Evolutionary conservation across 768 basidiomycete species (phyloP).

Genomic region (Agrocybe praecox): DNA sequence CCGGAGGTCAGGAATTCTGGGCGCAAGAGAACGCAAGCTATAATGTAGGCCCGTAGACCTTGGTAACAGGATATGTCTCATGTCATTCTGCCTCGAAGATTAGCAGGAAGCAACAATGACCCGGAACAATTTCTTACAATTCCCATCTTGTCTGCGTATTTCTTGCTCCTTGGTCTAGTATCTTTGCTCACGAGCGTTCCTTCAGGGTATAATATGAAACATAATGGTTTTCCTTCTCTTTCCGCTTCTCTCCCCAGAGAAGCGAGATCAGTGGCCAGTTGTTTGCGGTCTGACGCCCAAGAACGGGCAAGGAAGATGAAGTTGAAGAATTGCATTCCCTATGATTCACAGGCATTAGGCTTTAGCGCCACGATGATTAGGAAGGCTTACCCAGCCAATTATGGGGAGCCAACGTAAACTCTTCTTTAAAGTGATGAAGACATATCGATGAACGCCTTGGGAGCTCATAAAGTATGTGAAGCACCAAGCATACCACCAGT

Average conservation of each 20-base stretch:
- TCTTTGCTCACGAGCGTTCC: slow-evolving; percentile 90
- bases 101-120: neutral
- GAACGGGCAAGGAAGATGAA: slow-evolving; percentile 94
- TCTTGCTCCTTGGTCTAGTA: slow-evolving; percentile 83
- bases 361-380: neutral
- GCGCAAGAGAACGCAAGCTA: slow-evolving; percentile 77
- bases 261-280: slow-evolving; percentile 67
- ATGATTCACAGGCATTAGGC: slow-evolving; percentile 6
- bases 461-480: slow-evolving; percentile 71
- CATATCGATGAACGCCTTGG: slow-evolving; percentile 63
- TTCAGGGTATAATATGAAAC: slow-evolving; percentile 91
- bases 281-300: slow-evolving; percentile 82
- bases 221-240: slow-evolving; percentile 67
- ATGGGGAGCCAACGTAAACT: slow-evolving; percentile 84
- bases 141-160: slow-evolving; percentile 86
- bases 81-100: slow-evolving; percentile 61
- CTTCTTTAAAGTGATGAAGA: slow-evolving; percentile 93
- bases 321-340: slow-evolving; percentile 93
- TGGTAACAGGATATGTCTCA: slow-evolving; percentile 82
- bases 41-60: slow-evolving; percentile 91
- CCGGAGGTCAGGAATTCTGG: slow-evolving; percentile 74
- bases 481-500: slow-evolving; percentile 92
- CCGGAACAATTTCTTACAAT: slow-evolving; percentile 61
- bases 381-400: slow-evolving; percentile 75
- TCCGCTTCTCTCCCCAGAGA: slow-evolving; percentile 72